Base-by-base conservation (phyloP, 495 filamentous ascomycete species). In the Glarea lozoyensis region DNA sequence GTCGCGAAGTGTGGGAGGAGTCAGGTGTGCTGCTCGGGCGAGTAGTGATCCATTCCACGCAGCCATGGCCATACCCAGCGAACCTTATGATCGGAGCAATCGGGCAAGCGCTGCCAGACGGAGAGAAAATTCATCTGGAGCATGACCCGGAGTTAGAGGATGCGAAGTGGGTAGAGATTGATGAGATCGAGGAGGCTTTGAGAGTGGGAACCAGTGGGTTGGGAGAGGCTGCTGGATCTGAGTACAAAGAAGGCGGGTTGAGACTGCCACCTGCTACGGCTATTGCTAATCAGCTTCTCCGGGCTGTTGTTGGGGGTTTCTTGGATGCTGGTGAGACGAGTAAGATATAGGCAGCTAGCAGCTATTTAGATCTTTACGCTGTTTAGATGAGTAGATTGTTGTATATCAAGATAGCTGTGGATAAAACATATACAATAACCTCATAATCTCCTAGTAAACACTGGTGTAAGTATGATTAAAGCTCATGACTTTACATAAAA, bases 1-100 rank as follows among this genome's bases (percentile, higher is more conserved):
- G 93, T 0, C 73, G 92, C 38, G 93, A 98, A 62, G 88, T 94
- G 1, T 97, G 88, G 86, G 92, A 98, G 57, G 92, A 98, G 60
- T 76, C 81, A 31, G 92, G 92, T 2, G 85, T 97, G 12, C 70
- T 64, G 6, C 73, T 95, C 2, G 89, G 87, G 6, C 73, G 90
- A 1, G 93, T 98, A 12, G 75, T 94, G 1, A 81, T 98, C 42
- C 90, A 98, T 56, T 86, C 79, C 17, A 88, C 88, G 43, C 92
- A 98, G 65, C 92, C 92, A 6, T 88, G 85, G 84, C 84, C 84
- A 10, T 90, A 86, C 58, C 84, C 85, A 0, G 50, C 54, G 5
- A 95, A 83, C 54, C 60, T 97, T 52, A 97, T 98, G 92, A 92
- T 98, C 53, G 93, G 92, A 0, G 79, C 88, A 2, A 78, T 97